Evolutionary conservation across 371 early-diverging fungal species (phyloP).

Genomic region (Umbelopsis sp.): DNA sequence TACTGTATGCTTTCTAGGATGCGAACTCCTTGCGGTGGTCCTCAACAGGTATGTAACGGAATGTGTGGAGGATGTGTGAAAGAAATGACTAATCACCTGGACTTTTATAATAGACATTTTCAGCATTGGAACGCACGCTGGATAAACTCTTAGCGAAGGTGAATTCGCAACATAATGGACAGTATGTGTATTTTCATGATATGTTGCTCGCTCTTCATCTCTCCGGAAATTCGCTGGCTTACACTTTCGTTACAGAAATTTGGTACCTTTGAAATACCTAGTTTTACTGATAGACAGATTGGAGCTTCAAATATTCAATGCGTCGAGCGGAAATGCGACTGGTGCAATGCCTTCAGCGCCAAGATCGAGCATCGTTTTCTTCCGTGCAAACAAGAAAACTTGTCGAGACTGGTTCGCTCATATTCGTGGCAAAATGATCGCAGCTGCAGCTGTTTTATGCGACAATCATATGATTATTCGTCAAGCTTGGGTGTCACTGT

Average conservation of each 20-base stretch:
- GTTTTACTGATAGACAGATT: slow-evolving; percentile 69
- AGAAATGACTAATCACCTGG: slow-evolving; percentile 7
- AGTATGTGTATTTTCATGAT: not conserved
- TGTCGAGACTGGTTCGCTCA: slow-evolving; percentile 80
- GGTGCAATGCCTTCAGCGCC: slow-evolving; percentile 63
- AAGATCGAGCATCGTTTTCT: slow-evolving; percentile 69
- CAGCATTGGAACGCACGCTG: slow-evolving; percentile 67
- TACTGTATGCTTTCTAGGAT: slow-evolving; percentile 74
- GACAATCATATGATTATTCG: slow-evolving; percentile 50
- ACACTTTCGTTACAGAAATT: slow-evolving; percentile 15
- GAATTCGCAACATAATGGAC: not conserved
- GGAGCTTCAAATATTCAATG: slow-evolving; percentile 75
- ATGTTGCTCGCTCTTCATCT: not conserved
- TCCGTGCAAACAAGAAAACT: slow-evolving; percentile 70
- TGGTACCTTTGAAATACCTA: slow-evolving; percentile 40
- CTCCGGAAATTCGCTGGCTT: not conserved
- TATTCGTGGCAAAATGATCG: slow-evolving; percentile 54
- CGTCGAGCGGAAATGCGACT: slow-evolving; percentile 64
- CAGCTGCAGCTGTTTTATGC: slow-evolving; percentile 46
- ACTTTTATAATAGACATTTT: slow-evolving; percentile 57
- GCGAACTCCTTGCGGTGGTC: slow-evolving; percentile 78
- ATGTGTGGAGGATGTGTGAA: not conserved
- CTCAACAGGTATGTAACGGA: slow-evolving; percentile 52
- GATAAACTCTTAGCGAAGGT: slow-evolving; percentile 23
- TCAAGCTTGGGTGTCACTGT: slow-evolving; percentile 32